Percentiles rank a stretch among this genome's conserved stretches.
Evolutionary conservation across 768 basidiomycete species (phyloP).

Genomic region (Crepidotus variabilis): DNA sequence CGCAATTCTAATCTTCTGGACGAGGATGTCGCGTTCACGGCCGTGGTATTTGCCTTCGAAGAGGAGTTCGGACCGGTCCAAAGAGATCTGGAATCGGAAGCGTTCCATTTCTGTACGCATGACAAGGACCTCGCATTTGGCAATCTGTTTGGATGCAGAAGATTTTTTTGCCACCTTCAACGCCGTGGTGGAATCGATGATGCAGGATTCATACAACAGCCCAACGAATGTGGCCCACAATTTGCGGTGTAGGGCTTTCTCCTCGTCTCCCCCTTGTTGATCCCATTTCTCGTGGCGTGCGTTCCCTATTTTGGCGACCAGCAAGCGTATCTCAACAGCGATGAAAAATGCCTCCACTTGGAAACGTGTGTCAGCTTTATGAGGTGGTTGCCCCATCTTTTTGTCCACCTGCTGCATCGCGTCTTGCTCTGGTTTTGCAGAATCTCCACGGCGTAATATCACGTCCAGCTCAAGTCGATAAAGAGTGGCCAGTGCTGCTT

Average conservation of each 20-base stretch:
- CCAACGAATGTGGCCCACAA: slow-evolving; percentile 42
- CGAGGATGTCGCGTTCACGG: not conserved
- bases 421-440: slow-evolving; percentile 32
- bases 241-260: slow-evolving; percentile 20
- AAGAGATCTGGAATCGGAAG: too few relatives aligned
- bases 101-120: slow-evolving; percentile 29
- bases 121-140: slow-evolving; percentile 37
- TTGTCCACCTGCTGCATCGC: slow-evolving; percentile 48
- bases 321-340: slow-evolving; percentile 49
- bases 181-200: slow-evolving; percentile 46
- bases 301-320: slow-evolving; percentile 30
- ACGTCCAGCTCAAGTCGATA: slow-evolving; percentile 43
- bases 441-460: slow-evolving; percentile 30
- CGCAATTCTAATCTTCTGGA: not conserved
- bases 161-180: slow-evolving; percentile 42
- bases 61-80: too few relatives aligned
- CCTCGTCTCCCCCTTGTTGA: not conserved
- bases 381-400: slow-evolving; percentile 53
- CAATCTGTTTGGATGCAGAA: slow-evolving; percentile 50
- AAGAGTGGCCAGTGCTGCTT: slow-evolving; percentile 51
- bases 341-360: slow-evolving; percentile 56
- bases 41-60: not conserved
- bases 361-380: slow-evolving; percentile 56
- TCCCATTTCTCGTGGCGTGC: slow-evolving; percentile 8
- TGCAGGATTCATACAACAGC: slow-evolving; percentile 47